Percentiles rank a stretch among this genome's conserved stretches.
Evolutionary conservation across 2,329 filamentous ascomycete species (phyloP).

Genomic region (Cladosporium colombiae): DNA sequence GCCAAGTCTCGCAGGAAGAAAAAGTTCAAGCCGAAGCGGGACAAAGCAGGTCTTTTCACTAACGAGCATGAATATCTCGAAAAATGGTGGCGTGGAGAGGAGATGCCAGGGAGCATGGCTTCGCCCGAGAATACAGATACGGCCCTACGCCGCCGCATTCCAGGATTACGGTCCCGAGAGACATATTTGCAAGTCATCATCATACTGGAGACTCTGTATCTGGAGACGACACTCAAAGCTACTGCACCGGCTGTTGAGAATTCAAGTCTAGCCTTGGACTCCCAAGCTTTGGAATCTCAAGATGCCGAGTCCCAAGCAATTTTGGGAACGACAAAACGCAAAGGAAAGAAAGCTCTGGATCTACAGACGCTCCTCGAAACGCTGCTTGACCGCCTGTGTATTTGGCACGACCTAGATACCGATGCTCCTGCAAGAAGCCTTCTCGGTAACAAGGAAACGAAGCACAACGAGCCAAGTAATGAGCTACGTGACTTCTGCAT

Average conservation of each 20-base stretch:
- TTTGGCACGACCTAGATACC: conserved; percentile 76
- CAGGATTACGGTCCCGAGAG: conserved; percentile 70
- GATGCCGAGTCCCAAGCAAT: conserved; percentile 23
- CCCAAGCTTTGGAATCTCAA: conserved; percentile 37
- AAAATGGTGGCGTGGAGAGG: conserved; percentile 68
- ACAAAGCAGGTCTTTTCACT: conserved; percentile 69
- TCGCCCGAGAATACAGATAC: conserved; percentile 46
- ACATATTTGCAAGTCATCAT: conserved; percentile 80
- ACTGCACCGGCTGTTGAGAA: background rate
- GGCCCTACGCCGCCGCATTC: conserved; percentile 63
- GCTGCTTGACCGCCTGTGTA: conserved; percentile 75
- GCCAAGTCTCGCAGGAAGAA: conserved; percentile 50
- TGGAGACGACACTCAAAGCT: conserved; percentile 54
- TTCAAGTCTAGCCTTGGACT: background rate
- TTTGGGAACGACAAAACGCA: conserved; percentile 23
- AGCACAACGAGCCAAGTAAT: conserved; percentile 49
- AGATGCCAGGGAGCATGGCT: conserved; percentile 42
- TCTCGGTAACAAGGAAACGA: conserved; percentile 26
- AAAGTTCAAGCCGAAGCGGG: conserved; percentile 64
- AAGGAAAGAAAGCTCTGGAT: conserved; percentile 58
- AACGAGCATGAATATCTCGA: conserved; percentile 65
- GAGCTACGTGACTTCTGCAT: conserved; percentile 74
- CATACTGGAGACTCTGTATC: conserved; percentile 72
- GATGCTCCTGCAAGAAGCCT: conserved; percentile 53
- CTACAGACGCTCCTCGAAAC: conserved; percentile 68